Conservation (phyloP, 345 rosid genomes). For the Capsella bursapastoris region DNA sequence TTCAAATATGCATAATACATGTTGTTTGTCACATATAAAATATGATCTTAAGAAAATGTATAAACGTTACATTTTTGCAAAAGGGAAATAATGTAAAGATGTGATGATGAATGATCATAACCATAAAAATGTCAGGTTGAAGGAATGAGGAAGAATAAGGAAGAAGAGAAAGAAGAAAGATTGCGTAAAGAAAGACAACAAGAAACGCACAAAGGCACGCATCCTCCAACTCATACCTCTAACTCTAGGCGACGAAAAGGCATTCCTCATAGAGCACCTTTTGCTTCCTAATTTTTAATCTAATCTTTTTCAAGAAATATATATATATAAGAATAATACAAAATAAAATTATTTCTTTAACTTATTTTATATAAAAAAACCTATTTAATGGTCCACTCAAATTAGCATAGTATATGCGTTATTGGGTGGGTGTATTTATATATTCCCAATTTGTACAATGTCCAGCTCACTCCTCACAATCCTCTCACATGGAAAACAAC, state of each 20-base stretch:
- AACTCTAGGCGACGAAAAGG: slow-evolving; percentile 86
- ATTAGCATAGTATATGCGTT: slow-evolving; percentile 28
- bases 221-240: slow-evolving; percentile 57
- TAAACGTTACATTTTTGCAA: neutral
- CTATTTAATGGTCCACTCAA: slow-evolving; percentile 32
- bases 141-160: slow-evolving; percentile 69
- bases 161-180: slow-evolving; percentile 57
- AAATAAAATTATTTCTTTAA: neutral
- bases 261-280: slow-evolving; percentile 85
- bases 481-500: slow-evolving; percentile 40
- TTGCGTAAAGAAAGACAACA: slow-evolving; percentile 66
- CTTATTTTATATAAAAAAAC: neutral
- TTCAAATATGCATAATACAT: neutral
- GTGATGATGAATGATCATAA: neutral
- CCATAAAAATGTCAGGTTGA: slow-evolving; percentile 56
- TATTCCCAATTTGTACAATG: slow-evolving; percentile 39
- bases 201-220: slow-evolving; percentile 62
- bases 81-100: slow-evolving; percentile 10
- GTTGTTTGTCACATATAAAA: neutral
- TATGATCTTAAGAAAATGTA: neutral
- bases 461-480: slow-evolving; percentile 44
- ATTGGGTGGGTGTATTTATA: slow-evolving; percentile 32
- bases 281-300: slow-evolving; percentile 56
- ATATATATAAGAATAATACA: neutral
- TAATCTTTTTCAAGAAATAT: slow-evolving; percentile 11